Conservation (phyloP, 2,329 filamentous ascomycete species). For the Mycosphaerelloides madeirae region DNA sequence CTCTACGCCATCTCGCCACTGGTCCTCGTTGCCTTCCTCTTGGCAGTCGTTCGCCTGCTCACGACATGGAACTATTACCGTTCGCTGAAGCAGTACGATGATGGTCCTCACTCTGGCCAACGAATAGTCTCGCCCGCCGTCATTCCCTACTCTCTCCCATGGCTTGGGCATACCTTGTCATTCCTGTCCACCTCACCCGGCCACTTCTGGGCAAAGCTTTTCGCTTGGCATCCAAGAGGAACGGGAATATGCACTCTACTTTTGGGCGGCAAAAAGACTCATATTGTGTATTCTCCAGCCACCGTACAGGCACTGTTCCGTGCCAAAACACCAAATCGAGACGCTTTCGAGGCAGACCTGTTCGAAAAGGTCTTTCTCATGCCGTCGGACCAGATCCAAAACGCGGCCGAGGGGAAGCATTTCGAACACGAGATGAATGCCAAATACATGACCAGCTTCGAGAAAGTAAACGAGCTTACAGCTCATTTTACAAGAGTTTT, state of each 20-base stretch:
- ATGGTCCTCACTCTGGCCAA: constrained; percentile 4
- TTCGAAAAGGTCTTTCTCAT: constrained; percentile 24
- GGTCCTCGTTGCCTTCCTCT: constrained; percentile 6
- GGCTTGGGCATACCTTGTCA: constrained; percentile 25
- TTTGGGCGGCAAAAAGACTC: constrained; percentile 25
- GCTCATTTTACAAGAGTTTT: constrained; percentile 22
- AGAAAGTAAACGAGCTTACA: constrained; percentile 31
- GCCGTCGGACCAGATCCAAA: constrained; percentile 20
- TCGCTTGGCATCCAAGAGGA: constrained; percentile 23
- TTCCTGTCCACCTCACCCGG: constrained; percentile 27
- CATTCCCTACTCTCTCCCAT: constrained; percentile 29
- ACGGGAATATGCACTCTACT: constrained; percentile 28
- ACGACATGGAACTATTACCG: constrained; percentile 23
- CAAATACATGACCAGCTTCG: constrained; percentile 26
- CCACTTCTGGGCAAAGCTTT: constrained; percentile 24
- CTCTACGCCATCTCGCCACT: constrained; percentile 13
- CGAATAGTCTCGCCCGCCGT: constrained; percentile 19
- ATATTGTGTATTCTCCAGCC: constrained; percentile 24
- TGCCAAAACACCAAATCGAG: constrained; percentile 18
- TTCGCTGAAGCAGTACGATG: constrained; percentile 13
- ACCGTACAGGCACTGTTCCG: constrained; percentile 29
- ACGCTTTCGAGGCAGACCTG: constrained; percentile 27
- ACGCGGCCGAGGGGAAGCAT: constrained; percentile 21
- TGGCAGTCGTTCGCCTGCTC: constrained; percentile 15
- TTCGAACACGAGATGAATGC: constrained; percentile 26